Conservation (phyloP, 2,329 filamentous ascomycete species). For the Ilyonectria sp. region DNA sequence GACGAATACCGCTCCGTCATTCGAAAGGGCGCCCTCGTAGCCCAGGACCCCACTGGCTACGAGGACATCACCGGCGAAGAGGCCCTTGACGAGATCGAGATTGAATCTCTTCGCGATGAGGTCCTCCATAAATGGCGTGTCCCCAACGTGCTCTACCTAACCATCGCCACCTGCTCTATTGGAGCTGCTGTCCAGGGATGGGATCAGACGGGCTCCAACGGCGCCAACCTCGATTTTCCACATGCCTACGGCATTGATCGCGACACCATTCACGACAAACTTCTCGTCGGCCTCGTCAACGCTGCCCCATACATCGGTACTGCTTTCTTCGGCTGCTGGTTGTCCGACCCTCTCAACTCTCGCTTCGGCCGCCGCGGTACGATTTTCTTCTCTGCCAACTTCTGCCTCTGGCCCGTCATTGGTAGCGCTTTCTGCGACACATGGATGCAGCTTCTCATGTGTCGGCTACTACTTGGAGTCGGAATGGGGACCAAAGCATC, state of each 20-base stretch:
- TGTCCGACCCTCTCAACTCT: constrained; percentile 74
- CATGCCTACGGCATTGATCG: constrained; percentile 62
- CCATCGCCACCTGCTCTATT: constrained; percentile 78
- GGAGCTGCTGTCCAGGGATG: constrained; percentile 80
- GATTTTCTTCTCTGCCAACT: constrained; percentile 82
- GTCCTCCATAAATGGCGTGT: constrained; percentile 78
- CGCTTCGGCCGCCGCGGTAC: constrained; percentile 61
- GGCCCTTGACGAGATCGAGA: constrained; percentile 73
- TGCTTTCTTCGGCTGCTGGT: constrained; percentile 71
- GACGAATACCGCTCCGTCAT: constrained; percentile 71
- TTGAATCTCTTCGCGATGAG: constrained; percentile 73
- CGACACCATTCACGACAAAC: constrained; percentile 54
- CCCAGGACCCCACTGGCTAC: constrained; percentile 76
- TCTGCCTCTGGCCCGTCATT: constrained; percentile 79
- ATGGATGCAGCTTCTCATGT: constrained; percentile 80
- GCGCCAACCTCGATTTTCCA: constrained; percentile 75
- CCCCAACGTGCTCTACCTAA: constrained; percentile 74
- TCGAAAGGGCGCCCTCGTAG: constrained; percentile 80
- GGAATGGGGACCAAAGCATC: constrained; percentile 83
- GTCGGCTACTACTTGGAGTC: constrained; percentile 81
- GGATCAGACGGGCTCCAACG: constrained; percentile 77
- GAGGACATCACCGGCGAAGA: constrained; percentile 71
- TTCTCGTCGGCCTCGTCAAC: constrained; percentile 79
- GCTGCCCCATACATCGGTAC: constrained; percentile 67
- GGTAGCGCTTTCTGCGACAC: constrained; percentile 80